Evolutionary conservation across 345 rosid species (phyloP).

Genomic region (thale cress (Arabidopsis thaliana)): DNA sequence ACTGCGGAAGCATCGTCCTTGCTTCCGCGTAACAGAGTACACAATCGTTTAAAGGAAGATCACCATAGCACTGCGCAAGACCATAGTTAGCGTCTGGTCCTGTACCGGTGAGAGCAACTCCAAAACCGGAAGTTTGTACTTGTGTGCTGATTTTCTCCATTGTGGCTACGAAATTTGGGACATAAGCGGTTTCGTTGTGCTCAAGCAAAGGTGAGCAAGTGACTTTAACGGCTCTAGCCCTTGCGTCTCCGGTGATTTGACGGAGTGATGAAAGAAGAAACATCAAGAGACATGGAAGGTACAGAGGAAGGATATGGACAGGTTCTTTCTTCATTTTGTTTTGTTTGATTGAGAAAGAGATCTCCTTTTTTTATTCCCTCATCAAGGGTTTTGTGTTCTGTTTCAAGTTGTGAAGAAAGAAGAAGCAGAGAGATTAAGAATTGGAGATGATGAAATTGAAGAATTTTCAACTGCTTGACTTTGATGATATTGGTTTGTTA

Average conservation of each 20-base stretch:
- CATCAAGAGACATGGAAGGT: conserved; percentile 32
- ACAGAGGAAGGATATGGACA: conserved; percentile 23
- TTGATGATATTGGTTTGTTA: background rate
- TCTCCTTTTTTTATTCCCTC: background rate
- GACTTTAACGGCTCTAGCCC: conserved; percentile 55
- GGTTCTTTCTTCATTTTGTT: conserved; percentile 34
- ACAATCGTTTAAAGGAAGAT: conserved; percentile 79
- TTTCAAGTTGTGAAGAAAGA: background rate
- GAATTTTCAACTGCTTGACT: conserved; percentile 31
- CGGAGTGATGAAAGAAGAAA: conserved; percentile 31
- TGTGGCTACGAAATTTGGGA: conserved; percentile 73
- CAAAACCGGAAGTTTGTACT: conserved; percentile 64
- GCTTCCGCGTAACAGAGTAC: conserved; percentile 93
- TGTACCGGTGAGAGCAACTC: conserved; percentile 65
- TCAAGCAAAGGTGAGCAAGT: conserved; percentile 56
- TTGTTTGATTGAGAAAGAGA: background rate
- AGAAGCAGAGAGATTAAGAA: conserved; percentile 1
- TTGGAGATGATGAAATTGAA: conserved; percentile 8
- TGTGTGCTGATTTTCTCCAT: conserved; percentile 86
- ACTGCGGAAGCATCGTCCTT: conserved; percentile 80
- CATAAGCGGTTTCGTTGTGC: conserved; percentile 64
- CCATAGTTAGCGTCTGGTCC: conserved; percentile 78
- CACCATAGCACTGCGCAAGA: conserved; percentile 89
- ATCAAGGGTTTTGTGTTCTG: conserved; percentile 15
- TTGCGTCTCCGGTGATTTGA: conserved; percentile 57